phyloP scores from a whole-genome alignment of 352 stramenopile genomes.

The Pythium aquatile region DNA sequence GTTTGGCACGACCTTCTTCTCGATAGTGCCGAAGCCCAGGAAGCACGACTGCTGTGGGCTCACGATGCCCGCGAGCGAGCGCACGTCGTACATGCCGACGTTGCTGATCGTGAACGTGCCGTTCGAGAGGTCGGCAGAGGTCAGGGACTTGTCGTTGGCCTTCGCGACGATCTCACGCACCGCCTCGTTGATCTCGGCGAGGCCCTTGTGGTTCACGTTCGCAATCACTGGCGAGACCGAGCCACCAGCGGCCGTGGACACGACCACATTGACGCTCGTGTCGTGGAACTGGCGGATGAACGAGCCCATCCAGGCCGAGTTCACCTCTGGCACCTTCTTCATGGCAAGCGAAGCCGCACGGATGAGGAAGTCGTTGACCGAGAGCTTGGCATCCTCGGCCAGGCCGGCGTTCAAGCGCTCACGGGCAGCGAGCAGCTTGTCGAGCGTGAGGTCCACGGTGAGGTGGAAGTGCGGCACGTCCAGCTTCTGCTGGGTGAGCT shows the following conservation, averaged over 20 bases:
- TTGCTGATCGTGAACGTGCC: conserved; percentile 97
- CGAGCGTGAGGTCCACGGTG: conserved; percentile 92
- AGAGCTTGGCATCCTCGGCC: conserved; percentile 90
- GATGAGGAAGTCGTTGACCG: conserved; percentile 99
- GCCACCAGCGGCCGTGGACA: conserved; percentile 59
- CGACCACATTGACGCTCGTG: conserved; percentile 93
- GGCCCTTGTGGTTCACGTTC: conserved; percentile 85
- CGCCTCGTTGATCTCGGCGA: conserved; percentile 89
- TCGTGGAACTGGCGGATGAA: conserved; percentile 96
- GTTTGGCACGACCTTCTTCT: conserved; percentile 94
- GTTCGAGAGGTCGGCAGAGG: conserved; percentile 54
- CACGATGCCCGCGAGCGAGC: conserved; percentile 94
- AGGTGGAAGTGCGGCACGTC: conserved; percentile 98
- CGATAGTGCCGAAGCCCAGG: conserved; percentile 93
- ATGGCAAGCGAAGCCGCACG: conserved; percentile 95
- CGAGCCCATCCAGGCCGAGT: conserved; percentile 83
- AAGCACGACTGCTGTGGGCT: conserved; percentile 90
- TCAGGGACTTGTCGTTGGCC: conserved; percentile 41
- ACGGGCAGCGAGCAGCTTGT: conserved; percentile 89
- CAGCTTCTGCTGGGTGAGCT: conserved; percentile 92
- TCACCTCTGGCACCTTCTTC: conserved; percentile 94
- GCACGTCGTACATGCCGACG: conserved; percentile 96
- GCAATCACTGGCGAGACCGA: conserved; percentile 98
- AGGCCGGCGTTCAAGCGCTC: conserved; percentile 92
- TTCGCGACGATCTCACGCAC: conserved; percentile 68